phyloP scores from a whole-genome alignment of 2,329 filamentous ascomycete species.

The Pseudofabraea citricarpa region DNA sequence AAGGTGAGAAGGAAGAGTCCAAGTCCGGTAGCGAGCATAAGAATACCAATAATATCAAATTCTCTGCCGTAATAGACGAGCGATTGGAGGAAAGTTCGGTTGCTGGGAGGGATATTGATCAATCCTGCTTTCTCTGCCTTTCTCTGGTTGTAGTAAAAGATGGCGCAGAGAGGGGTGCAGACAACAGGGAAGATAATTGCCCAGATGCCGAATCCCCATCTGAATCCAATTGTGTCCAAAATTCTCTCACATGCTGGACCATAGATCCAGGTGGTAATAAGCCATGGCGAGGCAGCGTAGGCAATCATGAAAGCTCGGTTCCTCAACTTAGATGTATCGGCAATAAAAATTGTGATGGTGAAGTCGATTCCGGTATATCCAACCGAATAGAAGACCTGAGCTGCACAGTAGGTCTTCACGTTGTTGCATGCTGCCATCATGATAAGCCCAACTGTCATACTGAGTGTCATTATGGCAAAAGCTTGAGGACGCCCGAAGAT shows the following conservation, averaged over 20 bases:
- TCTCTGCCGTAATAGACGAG: conserved; percentile 49
- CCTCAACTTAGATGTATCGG: conserved; percentile 59
- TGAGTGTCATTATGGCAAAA: conserved; percentile 36
- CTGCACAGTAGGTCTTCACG: conserved; percentile 54
- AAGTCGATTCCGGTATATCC: conserved; percentile 42
- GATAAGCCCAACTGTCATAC: conserved; percentile 46
- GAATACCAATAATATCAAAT: conserved; percentile 56
- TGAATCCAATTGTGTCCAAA: conserved; percentile 39
- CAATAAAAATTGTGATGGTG: conserved; percentile 47
- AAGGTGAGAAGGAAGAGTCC: conserved; percentile 64
- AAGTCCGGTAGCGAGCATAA: conserved; percentile 54
- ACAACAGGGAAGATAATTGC: conserved; percentile 58
- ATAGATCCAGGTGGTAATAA: conserved; percentile 41
- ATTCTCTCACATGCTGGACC: conserved; percentile 1
- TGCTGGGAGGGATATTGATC: conserved; percentile 32
- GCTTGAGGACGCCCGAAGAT: conserved; percentile 44
- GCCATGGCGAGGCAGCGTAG: conserved; percentile 33
- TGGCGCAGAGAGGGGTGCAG: conserved; percentile 49
- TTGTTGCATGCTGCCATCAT: conserved; percentile 61
- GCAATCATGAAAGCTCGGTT: conserved; percentile 47
- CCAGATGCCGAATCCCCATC: conserved; percentile 66
- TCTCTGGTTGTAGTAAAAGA: conserved; percentile 53
- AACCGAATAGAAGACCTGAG: conserved; percentile 57
- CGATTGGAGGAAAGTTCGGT: conserved; percentile 40
- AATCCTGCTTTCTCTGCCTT: conserved; percentile 52